Evolutionary conservation across 2,329 filamentous ascomycete species (phyloP).

Genomic region (Stagonosporopsis rhizophila): DNA sequence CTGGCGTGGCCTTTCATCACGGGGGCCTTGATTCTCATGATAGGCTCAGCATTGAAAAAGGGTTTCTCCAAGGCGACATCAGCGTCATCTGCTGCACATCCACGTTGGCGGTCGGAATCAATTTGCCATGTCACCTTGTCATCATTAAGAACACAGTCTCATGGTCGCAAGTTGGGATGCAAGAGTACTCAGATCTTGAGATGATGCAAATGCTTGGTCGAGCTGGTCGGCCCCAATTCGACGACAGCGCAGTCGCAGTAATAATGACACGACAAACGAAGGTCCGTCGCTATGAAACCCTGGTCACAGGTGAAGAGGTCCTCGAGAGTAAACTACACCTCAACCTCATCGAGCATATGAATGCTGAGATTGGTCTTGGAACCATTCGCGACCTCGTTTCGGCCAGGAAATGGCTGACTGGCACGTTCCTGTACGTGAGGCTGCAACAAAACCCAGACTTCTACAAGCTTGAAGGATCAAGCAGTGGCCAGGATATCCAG

Average conservation of each 20-base stretch:
- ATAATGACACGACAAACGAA: conserved; percentile 78
- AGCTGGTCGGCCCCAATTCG: conserved; percentile 84
- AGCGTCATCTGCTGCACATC: conserved; percentile 87
- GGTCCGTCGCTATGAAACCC: conserved; percentile 70
- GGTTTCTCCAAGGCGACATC: conserved; percentile 74
- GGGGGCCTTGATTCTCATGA: conserved; percentile 73
- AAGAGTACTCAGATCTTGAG: conserved; percentile 82
- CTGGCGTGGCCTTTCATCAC: conserved; percentile 83
- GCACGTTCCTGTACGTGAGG: conserved; percentile 80
- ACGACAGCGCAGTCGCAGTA: conserved; percentile 75
- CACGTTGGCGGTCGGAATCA: conserved; percentile 82
- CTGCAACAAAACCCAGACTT: conserved; percentile 73
- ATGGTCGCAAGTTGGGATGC: conserved; percentile 61
- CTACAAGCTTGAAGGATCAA: conserved; percentile 69
- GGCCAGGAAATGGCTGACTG: conserved; percentile 75
- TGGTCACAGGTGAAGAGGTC: conserved; percentile 75
- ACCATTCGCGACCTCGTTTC: conserved; percentile 70
- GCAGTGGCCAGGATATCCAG: conserved; percentile 61
- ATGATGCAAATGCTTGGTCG: conserved; percentile 91
- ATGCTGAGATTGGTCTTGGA: conserved; percentile 80
- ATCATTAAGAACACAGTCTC: conserved; percentile 80
- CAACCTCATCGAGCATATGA: conserved; percentile 82
- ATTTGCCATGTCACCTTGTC: conserved; percentile 82
- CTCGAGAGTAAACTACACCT: conserved; percentile 81
- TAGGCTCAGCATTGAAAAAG: conserved; percentile 69